A percentile compares a stretch with the other conserved stretches of the same genome.
Conservation (phyloP, 1,139 yeast species). For the Blastobotrys indianensis region DNA sequence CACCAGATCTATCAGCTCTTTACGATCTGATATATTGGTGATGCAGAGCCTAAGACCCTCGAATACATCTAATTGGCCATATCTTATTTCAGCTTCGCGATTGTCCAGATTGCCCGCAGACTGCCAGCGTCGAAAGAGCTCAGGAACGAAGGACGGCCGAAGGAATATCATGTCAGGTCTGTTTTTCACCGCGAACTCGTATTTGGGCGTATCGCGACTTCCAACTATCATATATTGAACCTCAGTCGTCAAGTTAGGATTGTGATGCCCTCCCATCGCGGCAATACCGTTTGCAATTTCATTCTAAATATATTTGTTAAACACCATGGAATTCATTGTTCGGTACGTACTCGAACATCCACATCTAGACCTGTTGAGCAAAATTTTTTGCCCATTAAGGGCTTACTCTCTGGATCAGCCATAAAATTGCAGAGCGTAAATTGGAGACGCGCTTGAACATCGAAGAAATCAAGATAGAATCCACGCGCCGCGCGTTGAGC, state of each 20-base stretch:
- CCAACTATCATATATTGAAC: constrained; percentile 67
- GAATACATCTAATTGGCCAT: constrained; percentile 41
- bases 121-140: constrained; percentile 49
- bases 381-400: constrained; percentile 27
- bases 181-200: constrained; percentile 52
- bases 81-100: constrained; percentile 25
- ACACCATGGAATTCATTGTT: neutral
- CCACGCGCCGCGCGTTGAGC: neutral
- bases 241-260: constrained; percentile 59
- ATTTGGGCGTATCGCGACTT: constrained; percentile 59
- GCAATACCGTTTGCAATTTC: constrained; percentile 34
- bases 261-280: constrained; percentile 59
- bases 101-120: constrained; percentile 41
- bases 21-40: constrained; percentile 42
- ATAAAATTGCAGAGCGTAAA: neutral
- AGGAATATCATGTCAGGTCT: constrained; percentile 58
- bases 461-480: neutral
- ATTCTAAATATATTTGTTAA: constrained; percentile 4
- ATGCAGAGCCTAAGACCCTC: constrained; percentile 45
- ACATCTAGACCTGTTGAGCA: constrained; percentile 31
- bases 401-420: constrained; percentile 13
- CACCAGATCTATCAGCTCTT: constrained; percentile 39
- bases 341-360: constrained; percentile 21
- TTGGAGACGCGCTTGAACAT: neutral
- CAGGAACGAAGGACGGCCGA: constrained; percentile 41